Percentiles rank a stretch among this genome's conserved stretches.
These are phyloP conservation scores for Aspergillus felis DNA, from an alignment of 2,329 filamentous ascomycete species.

Conservation along the genomic window DNA sequence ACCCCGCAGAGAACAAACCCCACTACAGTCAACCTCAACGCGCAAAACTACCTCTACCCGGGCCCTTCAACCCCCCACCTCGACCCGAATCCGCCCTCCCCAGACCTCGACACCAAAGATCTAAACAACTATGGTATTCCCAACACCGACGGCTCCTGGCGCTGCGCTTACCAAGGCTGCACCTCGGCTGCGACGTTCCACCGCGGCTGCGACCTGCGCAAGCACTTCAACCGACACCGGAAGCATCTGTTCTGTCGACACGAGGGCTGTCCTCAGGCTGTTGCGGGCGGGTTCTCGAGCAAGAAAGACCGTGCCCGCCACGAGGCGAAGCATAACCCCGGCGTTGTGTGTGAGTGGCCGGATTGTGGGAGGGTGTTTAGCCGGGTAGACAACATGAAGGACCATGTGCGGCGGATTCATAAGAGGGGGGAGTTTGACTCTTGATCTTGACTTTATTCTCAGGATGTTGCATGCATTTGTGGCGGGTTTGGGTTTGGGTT, in stretches of 20 bases:
- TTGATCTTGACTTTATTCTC: not conserved
- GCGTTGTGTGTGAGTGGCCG: conserved; percentile 56
- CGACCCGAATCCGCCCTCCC: not conserved
- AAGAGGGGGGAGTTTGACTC: conserved; percentile 15
- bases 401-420: conserved; percentile 46
- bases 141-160: conserved; percentile 46
- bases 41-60: not conserved
- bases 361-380: conserved; percentile 58
- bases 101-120: conserved; percentile 19
- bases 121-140: conserved; percentile 31
- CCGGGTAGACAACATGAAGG: conserved; percentile 60
- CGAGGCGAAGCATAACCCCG: conserved; percentile 60
- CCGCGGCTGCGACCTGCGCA: conserved; percentile 58
- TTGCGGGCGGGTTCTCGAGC: conserved; percentile 56
- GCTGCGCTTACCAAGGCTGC: conserved; percentile 57
- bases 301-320: conserved; percentile 61
- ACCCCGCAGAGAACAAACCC: not conserved
- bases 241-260: conserved; percentile 60
- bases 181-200: conserved; percentile 57
- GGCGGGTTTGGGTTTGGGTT: not conserved
- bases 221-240: conserved; percentile 60
- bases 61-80: not conserved
- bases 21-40: not conserved
- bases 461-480: not conserved
- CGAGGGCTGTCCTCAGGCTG: conserved; percentile 55